phyloP scores from a whole-genome alignment of 768 basidiomycete species.

The Gautieria morchelliformis region DNA sequence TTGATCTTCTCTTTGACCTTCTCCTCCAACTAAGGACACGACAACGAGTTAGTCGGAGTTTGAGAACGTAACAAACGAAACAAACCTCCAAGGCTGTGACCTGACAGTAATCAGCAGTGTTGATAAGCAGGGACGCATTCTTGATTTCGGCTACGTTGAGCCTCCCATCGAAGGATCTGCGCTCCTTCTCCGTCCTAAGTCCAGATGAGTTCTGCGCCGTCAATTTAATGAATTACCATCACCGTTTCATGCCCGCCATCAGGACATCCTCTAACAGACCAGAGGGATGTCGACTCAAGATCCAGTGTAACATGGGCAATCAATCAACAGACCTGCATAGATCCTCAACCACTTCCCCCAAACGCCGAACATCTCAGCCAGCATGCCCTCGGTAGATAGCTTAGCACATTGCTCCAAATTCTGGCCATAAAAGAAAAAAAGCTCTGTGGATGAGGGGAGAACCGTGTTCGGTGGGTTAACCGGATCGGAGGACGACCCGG shows the following conservation, averaged over 20 bases:
- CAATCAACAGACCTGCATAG: conserved; percentile 61
- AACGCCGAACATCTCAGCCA: conserved; percentile 72
- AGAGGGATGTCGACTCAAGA: not conserved
- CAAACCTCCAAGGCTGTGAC: conserved; percentile 78
- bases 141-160: conserved; percentile 66
- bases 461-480: conserved; percentile 51
- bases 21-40: conserved; percentile 66
- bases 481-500: conserved; percentile 33
- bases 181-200: conserved; percentile 33
- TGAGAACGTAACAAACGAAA: not conserved
- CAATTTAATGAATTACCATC: not conserved
- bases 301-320: not conserved
- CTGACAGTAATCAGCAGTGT: conserved; percentile 97
- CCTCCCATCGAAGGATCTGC: conserved; percentile 74
- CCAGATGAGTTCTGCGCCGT: too few relatives aligned
- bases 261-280: conserved; percentile 71
- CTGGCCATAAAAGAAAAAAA: conserved; percentile 97
- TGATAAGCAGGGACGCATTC: conserved; percentile 83
- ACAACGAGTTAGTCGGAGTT: not conserved
- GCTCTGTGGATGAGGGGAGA: conserved; percentile 86
- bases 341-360: conserved; percentile 92
- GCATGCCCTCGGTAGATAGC: conserved; percentile 71
- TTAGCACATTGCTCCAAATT: conserved; percentile 91
- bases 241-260: conserved; percentile 65
- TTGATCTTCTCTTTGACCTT: conserved; percentile 78